phyloP scores from a whole-genome alignment of 495 filamentous ascomycete species.

The Platismatia glauca region DNA sequence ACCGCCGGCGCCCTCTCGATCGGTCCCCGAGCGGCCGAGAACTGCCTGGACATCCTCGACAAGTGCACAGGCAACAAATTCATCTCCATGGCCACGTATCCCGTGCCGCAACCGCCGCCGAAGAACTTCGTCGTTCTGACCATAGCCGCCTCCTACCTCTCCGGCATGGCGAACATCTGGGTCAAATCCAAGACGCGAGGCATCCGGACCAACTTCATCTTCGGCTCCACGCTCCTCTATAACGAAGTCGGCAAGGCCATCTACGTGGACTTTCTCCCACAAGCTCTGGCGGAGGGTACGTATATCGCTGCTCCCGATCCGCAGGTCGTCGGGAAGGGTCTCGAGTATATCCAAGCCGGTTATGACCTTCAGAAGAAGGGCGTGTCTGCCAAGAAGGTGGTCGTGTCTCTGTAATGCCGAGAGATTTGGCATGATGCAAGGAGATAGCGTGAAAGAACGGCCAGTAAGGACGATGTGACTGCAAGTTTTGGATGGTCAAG shows the following conservation, averaged over 20 bases:
- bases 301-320: conserved; percentile 30
- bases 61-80: conserved; percentile 17
- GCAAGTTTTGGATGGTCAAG: too few relatives aligned
- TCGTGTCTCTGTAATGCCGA: conserved; percentile 24
- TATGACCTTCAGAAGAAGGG: conserved; percentile 33
- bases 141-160: not conserved
- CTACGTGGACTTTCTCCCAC: conserved; percentile 29
- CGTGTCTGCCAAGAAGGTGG: conserved; percentile 38
- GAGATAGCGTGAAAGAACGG: not conserved
- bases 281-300: conserved; percentile 24
- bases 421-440: not conserved
- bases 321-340: conserved; percentile 29
- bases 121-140: not conserved
- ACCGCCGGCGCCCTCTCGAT: conserved; percentile 16
- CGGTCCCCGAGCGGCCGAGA: conserved; percentile 4
- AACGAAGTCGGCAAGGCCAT: conserved; percentile 28
- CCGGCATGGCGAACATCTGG: not conserved
- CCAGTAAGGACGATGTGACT: not conserved
- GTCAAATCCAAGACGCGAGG: conserved; percentile 7
- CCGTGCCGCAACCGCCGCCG: conserved; percentile 13
- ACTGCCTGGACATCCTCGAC: conserved; percentile 6
- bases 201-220: conserved; percentile 15
- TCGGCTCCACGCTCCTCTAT: not conserved
- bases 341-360: conserved; percentile 38
- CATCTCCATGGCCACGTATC: conserved; percentile 4